Evolutionary conservation across 208 protist species (phyloP).

Genomic region (Wallacemonas sp.): DNA sequence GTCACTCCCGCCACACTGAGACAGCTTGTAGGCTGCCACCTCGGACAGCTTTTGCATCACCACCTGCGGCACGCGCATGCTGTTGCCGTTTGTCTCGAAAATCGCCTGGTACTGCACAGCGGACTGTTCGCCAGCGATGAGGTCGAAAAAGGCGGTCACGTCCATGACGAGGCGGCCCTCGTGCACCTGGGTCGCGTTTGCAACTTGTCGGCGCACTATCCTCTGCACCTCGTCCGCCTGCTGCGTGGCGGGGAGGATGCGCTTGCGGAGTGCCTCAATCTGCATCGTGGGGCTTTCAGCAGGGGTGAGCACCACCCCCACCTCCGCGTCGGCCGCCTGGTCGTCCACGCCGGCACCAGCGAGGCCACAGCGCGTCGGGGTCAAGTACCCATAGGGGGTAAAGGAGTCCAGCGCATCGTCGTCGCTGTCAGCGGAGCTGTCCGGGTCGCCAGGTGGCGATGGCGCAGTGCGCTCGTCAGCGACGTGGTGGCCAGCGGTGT

Average conservation of each 20-base stretch:
- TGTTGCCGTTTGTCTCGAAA: conserved; percentile 57
- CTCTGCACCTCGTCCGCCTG: conserved; percentile 37
- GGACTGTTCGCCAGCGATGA: conserved; percentile 35
- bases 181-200: conserved; percentile 25
- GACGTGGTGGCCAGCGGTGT: conserved; percentile 7
- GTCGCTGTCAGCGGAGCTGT: background rate
- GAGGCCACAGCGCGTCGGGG: background rate
- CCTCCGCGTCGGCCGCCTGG: conserved; percentile 15
- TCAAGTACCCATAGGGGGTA: conserved; percentile 15
- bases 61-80: conserved; percentile 70
- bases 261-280: conserved; percentile 54
- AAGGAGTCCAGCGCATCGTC: background rate
- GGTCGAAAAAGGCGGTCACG: conserved; percentile 51
- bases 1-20: conserved; percentile 1
- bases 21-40: conserved; percentile 15
- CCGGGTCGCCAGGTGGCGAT: no score
- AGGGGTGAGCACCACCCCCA: background rate
- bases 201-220: conserved; percentile 27
- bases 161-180: conserved; percentile 70
- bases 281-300: conserved; percentile 25
- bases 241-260: conserved; percentile 37
- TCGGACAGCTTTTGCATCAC: conserved; percentile 52
- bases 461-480: no score
- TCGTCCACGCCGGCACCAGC: conserved; percentile 1
- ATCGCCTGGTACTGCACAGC: conserved; percentile 45